These are phyloP conservation scores for Drechslera avenae DNA, from an alignment of 2,329 filamentous ascomycete species.

Conservation along the genomic window DNA sequence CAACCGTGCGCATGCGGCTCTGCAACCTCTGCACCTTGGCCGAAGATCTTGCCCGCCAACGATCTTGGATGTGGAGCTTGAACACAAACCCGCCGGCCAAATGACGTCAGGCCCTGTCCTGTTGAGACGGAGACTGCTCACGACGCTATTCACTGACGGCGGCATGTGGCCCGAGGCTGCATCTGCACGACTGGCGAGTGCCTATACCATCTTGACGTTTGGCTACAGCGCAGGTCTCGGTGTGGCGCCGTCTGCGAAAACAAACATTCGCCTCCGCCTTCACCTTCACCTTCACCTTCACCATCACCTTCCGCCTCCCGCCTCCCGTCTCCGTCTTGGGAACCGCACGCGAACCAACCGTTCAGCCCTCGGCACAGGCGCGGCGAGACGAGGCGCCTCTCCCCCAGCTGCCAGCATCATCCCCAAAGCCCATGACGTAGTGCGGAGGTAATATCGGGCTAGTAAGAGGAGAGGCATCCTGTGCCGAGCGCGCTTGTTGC, in stretches of 20 bases:
- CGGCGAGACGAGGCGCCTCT: no score
- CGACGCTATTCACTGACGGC: conserved; percentile 16
- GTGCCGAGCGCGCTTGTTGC: conserved; percentile 33
- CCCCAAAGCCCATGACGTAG: conserved; percentile 26
- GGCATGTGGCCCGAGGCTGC: conserved; percentile 19
- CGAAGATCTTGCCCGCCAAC: conserved; percentile 32
- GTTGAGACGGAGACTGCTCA: conserved; percentile 27
- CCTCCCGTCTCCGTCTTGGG: not conserved
- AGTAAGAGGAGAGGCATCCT: conserved; percentile 21
- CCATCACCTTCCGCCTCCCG: no score
- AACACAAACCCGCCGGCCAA: conserved; percentile 19
- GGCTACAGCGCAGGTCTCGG: not conserved
- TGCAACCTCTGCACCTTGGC: conserved; percentile 36
- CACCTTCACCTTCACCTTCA: no score
- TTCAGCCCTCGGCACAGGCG: not conserved
- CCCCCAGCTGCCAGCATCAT: not conserved
- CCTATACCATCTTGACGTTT: conserved; percentile 3
- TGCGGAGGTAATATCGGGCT: conserved; percentile 23
- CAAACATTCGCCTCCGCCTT: not conserved
- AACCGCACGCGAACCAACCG: conserved; percentile 1
- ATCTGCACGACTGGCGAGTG: conserved; percentile 8
- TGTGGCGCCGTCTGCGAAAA: conserved; percentile 1
- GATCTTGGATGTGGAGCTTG: conserved; percentile 20
- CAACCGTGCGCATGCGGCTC: conserved; percentile 35
- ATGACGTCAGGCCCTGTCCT: conserved; percentile 28